Evolutionary conservation across 1,284 basidiomycete genomes (phyloP).

Genomic region (Puccinia triticina): DNA sequence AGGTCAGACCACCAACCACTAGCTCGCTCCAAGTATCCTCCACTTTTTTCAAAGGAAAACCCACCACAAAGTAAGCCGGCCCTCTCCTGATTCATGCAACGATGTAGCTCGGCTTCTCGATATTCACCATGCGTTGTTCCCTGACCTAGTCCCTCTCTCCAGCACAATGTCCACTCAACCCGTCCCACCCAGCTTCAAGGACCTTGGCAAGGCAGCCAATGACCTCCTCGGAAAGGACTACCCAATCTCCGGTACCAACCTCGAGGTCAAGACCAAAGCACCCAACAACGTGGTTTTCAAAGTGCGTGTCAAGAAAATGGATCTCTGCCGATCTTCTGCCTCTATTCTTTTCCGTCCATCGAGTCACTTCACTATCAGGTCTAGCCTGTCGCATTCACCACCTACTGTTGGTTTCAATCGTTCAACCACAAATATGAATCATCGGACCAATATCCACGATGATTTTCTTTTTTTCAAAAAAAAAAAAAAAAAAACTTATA

Average conservation of each 20-base stretch:
- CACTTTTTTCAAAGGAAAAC: too few relatives aligned
- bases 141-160: neutral
- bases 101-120: neutral
- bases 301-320: constrained; percentile 55
- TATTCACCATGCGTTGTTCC: too few relatives aligned
- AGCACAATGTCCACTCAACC: constrained; percentile 41
- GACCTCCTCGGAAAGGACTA: constrained; percentile 94
- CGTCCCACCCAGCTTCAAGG: constrained; percentile 50
- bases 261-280: constrained; percentile 79
- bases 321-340: constrained; percentile 26
- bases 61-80: neutral
- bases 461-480: constrained; percentile 56
- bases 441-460: neutral
- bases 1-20: too few relatives aligned
- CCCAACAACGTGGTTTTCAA: constrained; percentile 66
- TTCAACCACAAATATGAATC: neutral
- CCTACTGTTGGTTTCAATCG: constrained; percentile 44
- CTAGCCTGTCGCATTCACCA: constrained; percentile 37
- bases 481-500: constrained; percentile 78
- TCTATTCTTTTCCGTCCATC: constrained; percentile 57
- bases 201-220: constrained; percentile 84
- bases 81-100: neutral
- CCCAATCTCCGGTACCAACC: constrained; percentile 72
- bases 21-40: too few relatives aligned
- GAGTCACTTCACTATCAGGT: constrained; percentile 75